Evolutionary conservation across 768 basidiomycete genomes (phyloP).

Genomic region (Rhodotorula graminis): DNA sequence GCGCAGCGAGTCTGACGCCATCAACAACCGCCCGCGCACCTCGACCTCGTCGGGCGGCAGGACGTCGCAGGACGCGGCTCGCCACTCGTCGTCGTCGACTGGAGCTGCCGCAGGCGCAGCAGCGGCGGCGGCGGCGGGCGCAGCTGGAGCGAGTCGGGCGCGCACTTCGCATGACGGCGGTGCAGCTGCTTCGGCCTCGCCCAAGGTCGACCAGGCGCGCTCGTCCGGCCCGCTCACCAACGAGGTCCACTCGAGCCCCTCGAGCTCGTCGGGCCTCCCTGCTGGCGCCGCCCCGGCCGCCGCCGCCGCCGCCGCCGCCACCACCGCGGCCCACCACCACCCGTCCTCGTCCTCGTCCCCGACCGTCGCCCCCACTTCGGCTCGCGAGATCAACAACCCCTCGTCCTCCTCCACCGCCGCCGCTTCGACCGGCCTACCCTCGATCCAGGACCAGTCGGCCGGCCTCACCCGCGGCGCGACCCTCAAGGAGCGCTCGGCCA

Average conservation of each 20-base stretch:
- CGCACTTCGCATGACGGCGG: neutral
- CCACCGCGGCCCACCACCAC: too few relatives aligned
- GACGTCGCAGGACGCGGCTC: neutral
- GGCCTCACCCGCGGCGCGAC: neutral
- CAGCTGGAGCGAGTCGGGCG: neutral
- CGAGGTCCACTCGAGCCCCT: neutral
- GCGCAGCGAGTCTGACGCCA: neutral
- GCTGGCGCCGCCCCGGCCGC: neutral
- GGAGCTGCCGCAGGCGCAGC: too few relatives aligned
- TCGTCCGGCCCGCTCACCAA: neutral
- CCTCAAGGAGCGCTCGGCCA: neutral
- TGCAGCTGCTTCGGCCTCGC: neutral
- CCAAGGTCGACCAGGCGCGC: neutral
- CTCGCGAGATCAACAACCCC: neutral
- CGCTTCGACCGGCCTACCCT: neutral
- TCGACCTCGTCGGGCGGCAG: neutral
- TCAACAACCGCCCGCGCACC: neutral
- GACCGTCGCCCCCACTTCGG: neutral
- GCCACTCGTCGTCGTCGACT: neutral
- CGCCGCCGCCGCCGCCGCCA: neutral
- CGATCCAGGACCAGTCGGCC: neutral
- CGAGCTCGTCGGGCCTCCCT: neutral
- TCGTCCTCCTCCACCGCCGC: neutral
- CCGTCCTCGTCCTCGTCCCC: neutral
- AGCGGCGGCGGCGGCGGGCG: neutral